Percentiles rank a stretch among this genome's conserved stretches.
phyloP scores from a whole-genome alignment of 2,329 filamentous ascomycete genomes.

The Tolypocladium album region DNA sequence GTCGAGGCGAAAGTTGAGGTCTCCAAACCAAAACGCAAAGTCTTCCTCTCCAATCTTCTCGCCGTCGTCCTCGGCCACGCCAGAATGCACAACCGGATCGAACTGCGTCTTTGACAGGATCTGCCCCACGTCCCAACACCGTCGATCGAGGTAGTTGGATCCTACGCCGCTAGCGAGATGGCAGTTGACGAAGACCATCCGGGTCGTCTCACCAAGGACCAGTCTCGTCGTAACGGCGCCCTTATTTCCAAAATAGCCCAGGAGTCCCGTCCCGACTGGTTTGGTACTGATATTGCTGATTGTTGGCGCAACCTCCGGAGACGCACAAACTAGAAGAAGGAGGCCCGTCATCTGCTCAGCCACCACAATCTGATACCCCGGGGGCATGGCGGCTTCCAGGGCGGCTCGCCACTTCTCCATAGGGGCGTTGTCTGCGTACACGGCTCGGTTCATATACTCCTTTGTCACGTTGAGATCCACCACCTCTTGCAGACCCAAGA shows the following conservation, averaged over 20 bases:
- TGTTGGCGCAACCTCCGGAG: constrained; percentile 60
- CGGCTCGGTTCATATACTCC: constrained; percentile 57
- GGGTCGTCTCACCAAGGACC: constrained; percentile 80
- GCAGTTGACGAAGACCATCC: constrained; percentile 81
- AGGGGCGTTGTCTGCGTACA: constrained; percentile 62
- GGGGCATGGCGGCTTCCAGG: constrained; percentile 61
- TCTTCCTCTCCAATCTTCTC: constrained; percentile 80
- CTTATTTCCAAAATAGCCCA: constrained; percentile 95
- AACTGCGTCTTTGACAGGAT: constrained; percentile 70
- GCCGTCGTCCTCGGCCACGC: constrained; percentile 53
- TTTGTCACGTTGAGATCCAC: constrained; percentile 73
- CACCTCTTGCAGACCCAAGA: constrained; percentile 84
- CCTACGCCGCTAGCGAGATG: constrained; percentile 85
- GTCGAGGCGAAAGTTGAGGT: constrained; percentile 88
- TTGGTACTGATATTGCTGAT: constrained; percentile 75
- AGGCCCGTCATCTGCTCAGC: constrained; percentile 82
- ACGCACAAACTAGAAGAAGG: constrained; percentile 75
- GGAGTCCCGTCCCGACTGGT: constrained; percentile 76
- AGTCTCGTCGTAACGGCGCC: constrained; percentile 76
- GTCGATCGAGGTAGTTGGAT: constrained; percentile 63
- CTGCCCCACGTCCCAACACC: constrained; percentile 83
- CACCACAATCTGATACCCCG: constrained; percentile 65
- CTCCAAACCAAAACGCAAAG: constrained; percentile 92
- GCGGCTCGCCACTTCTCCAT: constrained; percentile 73
- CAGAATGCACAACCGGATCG: constrained; percentile 55